Conservation (phyloP, 1,284 basidiomycete species). For the Marasmius sp. region DNA sequence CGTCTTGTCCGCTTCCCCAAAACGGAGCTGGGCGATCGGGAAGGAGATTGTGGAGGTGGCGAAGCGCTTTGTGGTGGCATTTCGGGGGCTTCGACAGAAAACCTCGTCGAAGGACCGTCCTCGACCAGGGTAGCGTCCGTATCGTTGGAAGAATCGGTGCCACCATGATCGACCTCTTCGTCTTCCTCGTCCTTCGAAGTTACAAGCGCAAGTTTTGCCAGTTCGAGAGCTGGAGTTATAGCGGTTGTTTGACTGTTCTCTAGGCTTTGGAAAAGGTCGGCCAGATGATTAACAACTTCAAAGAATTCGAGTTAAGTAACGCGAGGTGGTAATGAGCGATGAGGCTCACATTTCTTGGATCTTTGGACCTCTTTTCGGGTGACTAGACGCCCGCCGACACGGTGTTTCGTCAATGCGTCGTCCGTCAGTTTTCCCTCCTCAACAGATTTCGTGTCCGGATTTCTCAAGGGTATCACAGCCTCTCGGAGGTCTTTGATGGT, state of each 20-base stretch:
- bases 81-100: slow-evolving; percentile 19
- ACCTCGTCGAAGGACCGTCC: slow-evolving; percentile 47
- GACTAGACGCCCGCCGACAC: slow-evolving; percentile 85
- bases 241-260: slow-evolving; percentile 66
- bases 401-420: slow-evolving; percentile 76
- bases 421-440: slow-evolving; percentile 75
- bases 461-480: slow-evolving; percentile 64
- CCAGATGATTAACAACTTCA: slow-evolving; percentile 77
- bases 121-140: slow-evolving; percentile 84
- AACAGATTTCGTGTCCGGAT: slow-evolving; percentile 51
- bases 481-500: slow-evolving; percentile 88
- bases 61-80: neutral
- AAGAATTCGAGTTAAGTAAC: slow-evolving; percentile 3
- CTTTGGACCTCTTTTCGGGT: slow-evolving; percentile 78
- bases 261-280: slow-evolving; percentile 77
- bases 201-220: slow-evolving; percentile 91
- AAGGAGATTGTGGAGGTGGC: slow-evolving; percentile 28
- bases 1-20: slow-evolving; percentile 70
- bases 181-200: slow-evolving; percentile 87
- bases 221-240: slow-evolving; percentile 81
- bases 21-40: slow-evolving; percentile 49
- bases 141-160: slow-evolving; percentile 79
- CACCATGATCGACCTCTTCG: slow-evolving; percentile 69
- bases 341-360: slow-evolving; percentile 75
- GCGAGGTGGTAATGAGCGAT: neutral